Evolutionary conservation across 164 flowering plant genomes (phyloP), one percentile per base, ranked within the genome.

Genomic region (Magnolia officinalis): DNA sequence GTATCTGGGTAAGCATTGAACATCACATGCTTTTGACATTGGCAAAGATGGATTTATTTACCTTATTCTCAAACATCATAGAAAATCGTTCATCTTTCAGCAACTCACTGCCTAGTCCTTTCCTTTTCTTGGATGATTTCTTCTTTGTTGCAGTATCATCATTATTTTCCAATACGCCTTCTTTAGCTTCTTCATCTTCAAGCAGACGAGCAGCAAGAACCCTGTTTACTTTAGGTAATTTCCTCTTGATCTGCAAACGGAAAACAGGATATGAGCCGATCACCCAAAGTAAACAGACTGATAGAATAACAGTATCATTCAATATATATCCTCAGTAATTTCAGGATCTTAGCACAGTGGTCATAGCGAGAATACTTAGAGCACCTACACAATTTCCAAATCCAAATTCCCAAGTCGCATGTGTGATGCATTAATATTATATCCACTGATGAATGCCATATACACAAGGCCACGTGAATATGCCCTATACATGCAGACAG

Each of bases 201-300:
- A 85, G 86, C 74, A 92, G 81, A 50, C 82, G 81, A 71, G 78
- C 79, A 67, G 90, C 97, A 81, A 96, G 88, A 59, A 14, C 63
- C 50, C 91, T 82, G 74, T 96, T 96, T 67, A 90, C 96, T 85
- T 92, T 94, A 69, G 98, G 99, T 64, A 96, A 80, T 77, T 84
- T 94, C 75, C 83, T 88, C 83, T 84, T 85, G 4, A 86, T 79
- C 99, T 96, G 94, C 78, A 50, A 65, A 68, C 61, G 71, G 71
- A 68, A 68, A 68, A 37, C 51, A 68, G 13, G 50, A 18, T 37
- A 65, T 65, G 24, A 29, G 19, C 29, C 16, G 69, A 66, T 14
- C 13, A 63, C 65, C 4, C 61, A 8, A 11, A 55, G 61, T 11
- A 55, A 11, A 16, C 61, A 11, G 13, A 55, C 13, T 55, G 61